Conservation (phyloP, 176 grass and related monocot species). For the Musa beccarii region DNA sequence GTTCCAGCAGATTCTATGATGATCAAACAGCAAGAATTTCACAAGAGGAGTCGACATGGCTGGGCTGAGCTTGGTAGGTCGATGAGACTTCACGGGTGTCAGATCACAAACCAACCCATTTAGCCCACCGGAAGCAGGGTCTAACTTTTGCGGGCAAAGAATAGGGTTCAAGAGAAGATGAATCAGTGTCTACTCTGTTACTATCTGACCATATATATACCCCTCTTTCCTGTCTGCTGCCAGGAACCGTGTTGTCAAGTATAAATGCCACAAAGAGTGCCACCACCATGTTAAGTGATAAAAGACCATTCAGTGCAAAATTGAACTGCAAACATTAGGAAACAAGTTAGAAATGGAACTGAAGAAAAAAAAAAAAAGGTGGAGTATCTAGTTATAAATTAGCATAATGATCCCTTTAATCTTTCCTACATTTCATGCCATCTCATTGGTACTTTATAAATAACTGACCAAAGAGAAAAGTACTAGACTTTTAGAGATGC, state of each 20-base stretch:
- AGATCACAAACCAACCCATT: slow-evolving; percentile 51
- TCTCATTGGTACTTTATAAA: no score
- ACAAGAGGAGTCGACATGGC: background rate
- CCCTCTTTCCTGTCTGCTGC: slow-evolving; percentile 78
- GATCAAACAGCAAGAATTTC: background rate
- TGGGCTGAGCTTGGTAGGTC: background rate
- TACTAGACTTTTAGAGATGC: no score
- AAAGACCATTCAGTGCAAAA: slow-evolving; percentile 69
- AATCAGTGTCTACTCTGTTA: slow-evolving; percentile 51
- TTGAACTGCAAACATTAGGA: slow-evolving; percentile 46
- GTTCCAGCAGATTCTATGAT: background rate
- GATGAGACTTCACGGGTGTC: background rate
- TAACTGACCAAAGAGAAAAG: no score
- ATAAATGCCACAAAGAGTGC: slow-evolving; percentile 76
- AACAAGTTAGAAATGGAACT: slow-evolving; percentile 7
- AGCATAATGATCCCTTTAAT: no score
- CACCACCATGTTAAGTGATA: slow-evolving; percentile 86
- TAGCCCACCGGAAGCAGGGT: slow-evolving; percentile 72
- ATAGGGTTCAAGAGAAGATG: slow-evolving; percentile 63
- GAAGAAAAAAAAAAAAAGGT: slow-evolving; percentile 2
- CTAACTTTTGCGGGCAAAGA: slow-evolving; percentile 60
- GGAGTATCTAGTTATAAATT: no score
- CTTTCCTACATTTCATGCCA: no score
- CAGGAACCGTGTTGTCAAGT: slow-evolving; percentile 85
- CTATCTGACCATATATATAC: slow-evolving; percentile 96